These are phyloP conservation scores for Arthroderma uncinatum DNA, from an alignment of 2,329 filamentous ascomycete genomes.

Conservation along the genomic window DNA sequence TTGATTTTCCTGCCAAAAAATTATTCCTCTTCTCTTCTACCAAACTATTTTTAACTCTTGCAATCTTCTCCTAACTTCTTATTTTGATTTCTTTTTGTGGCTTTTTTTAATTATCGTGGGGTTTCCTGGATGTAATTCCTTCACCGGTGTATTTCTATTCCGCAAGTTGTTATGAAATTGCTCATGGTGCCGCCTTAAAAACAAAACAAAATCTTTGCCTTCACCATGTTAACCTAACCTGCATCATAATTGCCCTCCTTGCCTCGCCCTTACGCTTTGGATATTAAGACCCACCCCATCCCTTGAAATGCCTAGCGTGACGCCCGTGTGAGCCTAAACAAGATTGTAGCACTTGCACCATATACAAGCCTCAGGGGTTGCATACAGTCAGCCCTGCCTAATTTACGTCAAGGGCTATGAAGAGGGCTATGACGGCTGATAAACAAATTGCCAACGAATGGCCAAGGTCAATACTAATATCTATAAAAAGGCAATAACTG, in stretches of 20 bases:
- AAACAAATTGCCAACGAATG: background rate
- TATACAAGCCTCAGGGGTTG: background rate
- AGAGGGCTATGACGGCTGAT: background rate
- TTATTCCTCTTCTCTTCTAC: background rate
- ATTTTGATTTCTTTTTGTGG: conserved; percentile 2
- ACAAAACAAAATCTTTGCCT: conserved; percentile 2
- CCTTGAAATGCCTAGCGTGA: background rate
- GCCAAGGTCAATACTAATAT: no score
- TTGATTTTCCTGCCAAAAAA: conserved; percentile 5
- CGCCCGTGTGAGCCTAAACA: background rate
- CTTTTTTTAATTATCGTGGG: background rate
- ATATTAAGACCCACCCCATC: background rate
- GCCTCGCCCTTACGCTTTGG: background rate
- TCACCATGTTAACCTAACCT: background rate
- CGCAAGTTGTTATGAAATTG: background rate
- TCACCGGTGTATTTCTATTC: conserved; percentile 4
- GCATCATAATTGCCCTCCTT: background rate
- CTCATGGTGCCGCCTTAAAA: background rate
- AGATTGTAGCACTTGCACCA: background rate
- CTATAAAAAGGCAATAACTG: background rate
- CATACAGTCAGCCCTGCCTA: background rate
- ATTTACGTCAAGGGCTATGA: background rate
- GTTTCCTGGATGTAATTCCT: conserved; percentile 5
- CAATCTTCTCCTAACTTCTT: background rate
- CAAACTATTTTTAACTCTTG: conserved; percentile 1